These are phyloP conservation scores for Musa balbisiana DNA, from an alignment of 202 grass and related monocot genomes.

Conservation along the genomic window DNA sequence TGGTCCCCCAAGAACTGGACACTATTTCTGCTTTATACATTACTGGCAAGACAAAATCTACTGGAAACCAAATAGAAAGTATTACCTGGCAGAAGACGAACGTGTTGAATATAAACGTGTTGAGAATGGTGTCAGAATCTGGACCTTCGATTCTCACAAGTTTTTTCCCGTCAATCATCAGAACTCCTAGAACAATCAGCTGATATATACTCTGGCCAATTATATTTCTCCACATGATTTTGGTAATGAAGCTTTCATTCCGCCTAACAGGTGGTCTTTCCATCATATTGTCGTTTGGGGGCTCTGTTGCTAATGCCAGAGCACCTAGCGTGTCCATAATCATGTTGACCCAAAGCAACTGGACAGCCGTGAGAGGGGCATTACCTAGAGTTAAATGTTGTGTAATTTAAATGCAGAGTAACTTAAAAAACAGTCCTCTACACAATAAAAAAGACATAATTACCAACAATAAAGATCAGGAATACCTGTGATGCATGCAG, in stretches of 20 bases:
- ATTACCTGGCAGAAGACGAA: conserved; percentile 91
- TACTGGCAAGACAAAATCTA: no score
- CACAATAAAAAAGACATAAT: neutral
- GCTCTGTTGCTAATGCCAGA: conserved; percentile 84
- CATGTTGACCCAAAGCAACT: conserved; percentile 98
- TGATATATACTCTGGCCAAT: conserved; percentile 86
- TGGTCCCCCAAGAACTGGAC: no score
- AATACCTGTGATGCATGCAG: conserved; percentile 63
- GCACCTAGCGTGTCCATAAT: conserved; percentile 97
- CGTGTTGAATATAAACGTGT: conserved; percentile 84
- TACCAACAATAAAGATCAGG: neutral
- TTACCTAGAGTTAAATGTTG: conserved; percentile 32
- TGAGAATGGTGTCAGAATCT: conserved; percentile 48
- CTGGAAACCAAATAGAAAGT: neutral
- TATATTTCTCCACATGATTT: conserved; percentile 94
- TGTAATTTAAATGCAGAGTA: neutral
- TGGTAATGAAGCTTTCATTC: conserved; percentile 63
- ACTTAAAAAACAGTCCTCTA: no score
- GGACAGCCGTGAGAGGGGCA: conserved; percentile 88
- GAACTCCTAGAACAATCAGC: conserved; percentile 57
- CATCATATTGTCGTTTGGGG: conserved; percentile 78
- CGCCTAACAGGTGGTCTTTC: conserved; percentile 47
- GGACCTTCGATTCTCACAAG: conserved; percentile 42
- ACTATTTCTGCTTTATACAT: no score
- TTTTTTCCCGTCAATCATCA: conserved; percentile 68